These are phyloP conservation scores for Aspergillus floridensis DNA, from an alignment of 2,329 filamentous ascomycete species.

Conservation along the genomic window DNA sequence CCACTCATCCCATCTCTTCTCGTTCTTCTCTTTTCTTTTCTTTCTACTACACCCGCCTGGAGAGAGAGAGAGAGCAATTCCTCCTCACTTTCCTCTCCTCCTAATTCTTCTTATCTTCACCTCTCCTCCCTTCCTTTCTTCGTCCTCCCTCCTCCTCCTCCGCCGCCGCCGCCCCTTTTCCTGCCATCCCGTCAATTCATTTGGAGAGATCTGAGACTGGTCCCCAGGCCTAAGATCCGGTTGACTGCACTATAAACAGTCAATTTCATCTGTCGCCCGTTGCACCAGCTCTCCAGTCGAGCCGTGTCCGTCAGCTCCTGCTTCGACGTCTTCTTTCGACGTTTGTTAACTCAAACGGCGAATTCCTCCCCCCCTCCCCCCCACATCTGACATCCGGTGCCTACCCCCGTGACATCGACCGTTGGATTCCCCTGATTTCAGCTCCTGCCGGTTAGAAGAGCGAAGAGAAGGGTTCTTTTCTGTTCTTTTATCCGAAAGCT, in stretches of 20 bases:
- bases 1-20: constrained; percentile 26
- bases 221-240: constrained; percentile 30
- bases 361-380: constrained; percentile 21
- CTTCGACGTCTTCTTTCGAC: constrained; percentile 37
- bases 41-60: constrained; percentile 41
- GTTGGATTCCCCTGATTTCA: constrained; percentile 33
- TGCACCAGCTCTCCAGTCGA: constrained; percentile 38
- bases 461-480: constrained; percentile 31
- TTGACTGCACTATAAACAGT: constrained; percentile 27
- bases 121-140: constrained; percentile 33
- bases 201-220: constrained; percentile 42
- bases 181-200: constrained; percentile 32
- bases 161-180: constrained; percentile 15
- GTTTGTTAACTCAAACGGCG: constrained; percentile 43
- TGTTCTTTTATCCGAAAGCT: constrained; percentile 21
- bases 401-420: constrained; percentile 31
- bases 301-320: constrained; percentile 39
- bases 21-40: constrained; percentile 34
- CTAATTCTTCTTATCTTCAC: constrained; percentile 32
- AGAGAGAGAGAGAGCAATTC: constrained; percentile 42
- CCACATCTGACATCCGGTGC: constrained; percentile 29
- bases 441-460: constrained; percentile 42
- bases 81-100: constrained; percentile 37
- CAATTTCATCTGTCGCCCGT: constrained; percentile 28
- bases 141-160: constrained; percentile 18